Conservation (phyloP, 2,329 filamentous ascomycete species). For the Aspergillus awamori region DNA sequence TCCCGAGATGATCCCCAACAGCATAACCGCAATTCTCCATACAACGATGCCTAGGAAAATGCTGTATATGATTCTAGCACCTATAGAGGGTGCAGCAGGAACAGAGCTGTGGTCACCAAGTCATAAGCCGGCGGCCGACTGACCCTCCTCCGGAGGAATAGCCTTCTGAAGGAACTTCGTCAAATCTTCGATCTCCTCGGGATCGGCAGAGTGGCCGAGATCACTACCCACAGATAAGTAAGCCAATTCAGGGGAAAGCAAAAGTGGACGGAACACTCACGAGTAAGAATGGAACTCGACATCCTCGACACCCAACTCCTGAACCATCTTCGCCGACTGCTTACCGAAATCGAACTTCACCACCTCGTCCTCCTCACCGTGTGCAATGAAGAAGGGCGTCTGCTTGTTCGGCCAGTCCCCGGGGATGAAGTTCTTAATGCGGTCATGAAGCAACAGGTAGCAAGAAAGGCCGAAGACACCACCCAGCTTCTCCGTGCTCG, state of each 20-base stretch:
- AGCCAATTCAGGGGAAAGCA: not conserved
- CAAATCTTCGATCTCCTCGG: constrained; percentile 79
- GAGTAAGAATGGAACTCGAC: constrained; percentile 76
- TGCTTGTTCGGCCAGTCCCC: constrained; percentile 65
- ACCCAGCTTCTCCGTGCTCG: constrained; percentile 72
- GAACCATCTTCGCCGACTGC: constrained; percentile 67
- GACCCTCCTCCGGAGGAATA: constrained; percentile 51
- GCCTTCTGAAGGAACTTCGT: constrained; percentile 63
- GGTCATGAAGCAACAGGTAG: constrained; percentile 73
- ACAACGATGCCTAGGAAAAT: constrained; percentile 30
- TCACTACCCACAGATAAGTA: constrained; percentile 50
- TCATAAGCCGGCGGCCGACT: constrained; percentile 38
- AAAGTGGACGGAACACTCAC: constrained; percentile 52
- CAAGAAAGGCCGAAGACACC: constrained; percentile 84
- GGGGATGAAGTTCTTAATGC: constrained; percentile 61
- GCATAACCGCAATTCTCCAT: constrained; percentile 27
- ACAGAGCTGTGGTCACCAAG: constrained; percentile 23
- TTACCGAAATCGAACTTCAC: constrained; percentile 71
- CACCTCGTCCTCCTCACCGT: constrained; percentile 76
- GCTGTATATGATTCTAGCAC: constrained; percentile 19
- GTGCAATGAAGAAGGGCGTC: constrained; percentile 85
- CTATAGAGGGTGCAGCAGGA: constrained; percentile 1
- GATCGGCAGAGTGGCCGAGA: constrained; percentile 74
- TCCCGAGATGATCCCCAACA: constrained; percentile 20
- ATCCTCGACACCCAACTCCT: constrained; percentile 66